Evolutionary conservation across 2,329 filamentous ascomycete species (phyloP), one percentile per base, ranked within the genome.

Genomic region (Phyllachora maydis): DNA sequence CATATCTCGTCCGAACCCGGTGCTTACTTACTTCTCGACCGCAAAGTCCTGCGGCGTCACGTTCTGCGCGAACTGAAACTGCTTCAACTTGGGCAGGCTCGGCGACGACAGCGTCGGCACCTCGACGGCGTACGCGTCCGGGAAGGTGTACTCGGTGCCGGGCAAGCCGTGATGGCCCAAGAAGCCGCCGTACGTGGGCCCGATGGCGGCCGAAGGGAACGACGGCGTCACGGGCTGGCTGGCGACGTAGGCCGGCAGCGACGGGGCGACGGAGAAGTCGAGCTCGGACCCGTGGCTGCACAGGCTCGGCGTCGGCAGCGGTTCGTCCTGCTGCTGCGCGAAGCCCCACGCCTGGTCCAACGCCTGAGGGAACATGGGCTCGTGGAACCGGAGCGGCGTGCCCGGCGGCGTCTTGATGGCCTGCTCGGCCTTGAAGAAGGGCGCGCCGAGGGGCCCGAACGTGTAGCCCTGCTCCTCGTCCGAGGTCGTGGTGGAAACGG

Each of bases 381-480:
- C 42, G 25, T 46, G 45, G 15, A 49, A 41, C 30, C 56, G 39
- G 17, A 61, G 35, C 0, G 60, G 60, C 2, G 60, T 65, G 4
- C 50, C 54, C 3, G 60, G 60, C 9, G 60, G 60, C 5, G 60
- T 64, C 33, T 57, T 56, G 23, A 63, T 41, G 11, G 52, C 53
- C 11, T 50, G 43, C 30, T 60, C 53, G 12, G 33, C 27, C 25
- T 32, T 31, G 21, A 42, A 41, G 19, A 46, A 35, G 8, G 40
- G 25, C 11, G 29, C 24, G n/a, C 27, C 31, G 23, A 29, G 16
- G 6, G 34, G 32, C 5, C 35, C 32, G 9, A 35, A 36, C 2
- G 36, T 24, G 17, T 35, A 38, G n/a, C 30, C 30, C 10, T 38
- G 37, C 15, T 47, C 43, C 13, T 53, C 49, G 7, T 53, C 52